Evolutionary conservation across 2,329 filamentous ascomycete genomes (phyloP), one percentile per base, ranked within the genome.

Genomic region (Penicillium freii): DNA sequence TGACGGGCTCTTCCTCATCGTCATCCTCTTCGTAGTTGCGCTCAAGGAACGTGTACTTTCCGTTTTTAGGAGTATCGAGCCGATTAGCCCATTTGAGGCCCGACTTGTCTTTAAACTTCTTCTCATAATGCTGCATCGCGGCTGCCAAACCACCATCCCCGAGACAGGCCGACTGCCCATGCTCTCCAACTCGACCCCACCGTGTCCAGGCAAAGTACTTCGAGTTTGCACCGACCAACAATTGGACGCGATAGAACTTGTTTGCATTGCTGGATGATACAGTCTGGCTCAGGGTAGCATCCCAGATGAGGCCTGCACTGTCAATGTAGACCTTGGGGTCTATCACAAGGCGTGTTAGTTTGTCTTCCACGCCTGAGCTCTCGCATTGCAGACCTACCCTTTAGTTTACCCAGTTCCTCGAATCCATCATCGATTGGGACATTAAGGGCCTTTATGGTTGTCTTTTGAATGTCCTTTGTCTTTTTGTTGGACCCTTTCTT

Each of bases 201-300:
- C 90, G 82, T 3, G 87, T 91, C 88, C 89, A 93, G 0, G 84
- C 86, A 43, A 79, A 76, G 70, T 80, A 89, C 68, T 15, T 63
- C 60, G 23, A 65, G 63, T 54, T 51, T 3, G 53, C 51, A 6
- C 54, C 50, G 17, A 51, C 42, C n/a, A 86, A 67, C 60, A 90
- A 78, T 78, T 93, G 89, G 29, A 92, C 72, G 29, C 85, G 84
- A 68, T 92, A 93, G 71, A 92, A 93, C 64, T 94, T 94, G 73
- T 94, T 93, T 73, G 89, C 89, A 69, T 93, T 94, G 46, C 81
- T 74, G 0, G 78, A 76, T 0, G 89, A 78, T 63, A 91, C 89
- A 11, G 90, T 89, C 70, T 92, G 88, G 64, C 92, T 94, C 45
- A 95, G 78, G 0, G 88, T 86, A 0, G 89, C 90, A 69, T 95